Evolutionary conservation across 2,329 filamentous ascomycete species (phyloP), one percentile per base, ranked within the genome.

Genomic region (Chalara sp.): DNA sequence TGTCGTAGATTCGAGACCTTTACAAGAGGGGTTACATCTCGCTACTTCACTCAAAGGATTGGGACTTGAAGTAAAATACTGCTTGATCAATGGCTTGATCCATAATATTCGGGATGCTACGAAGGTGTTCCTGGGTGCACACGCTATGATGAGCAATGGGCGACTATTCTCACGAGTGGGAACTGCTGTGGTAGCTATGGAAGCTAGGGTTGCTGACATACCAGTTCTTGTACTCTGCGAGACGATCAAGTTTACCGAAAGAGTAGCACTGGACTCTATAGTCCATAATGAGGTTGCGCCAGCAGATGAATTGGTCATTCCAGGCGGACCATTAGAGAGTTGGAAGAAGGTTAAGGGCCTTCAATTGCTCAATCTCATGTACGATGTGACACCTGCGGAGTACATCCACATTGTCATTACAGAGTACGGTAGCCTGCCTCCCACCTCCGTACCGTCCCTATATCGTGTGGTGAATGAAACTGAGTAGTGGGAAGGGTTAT

Each of bases 131-230:
- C 75, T 99, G 1, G 91, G 90, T 10, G 90, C 91, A 5, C 91
- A 96, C 66, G 88, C 89, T 39, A 93, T 99, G 83, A 93, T 96
- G 72, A 91, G 88, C 59, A 97, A 97, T 68, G 93, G 93, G 6
- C 81, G 88, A 33, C 78, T 99, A 60, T 95, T 95, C 68, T 92
- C 87, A 5, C 83, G 90, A 21, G 83, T 89, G 7, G 93, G 93
- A 54, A 96, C 91, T 4, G 89, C 88, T 29, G 81, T 93, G 53
- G 79, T 97, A 7, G 91, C 92, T 13, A 86, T 93, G 74, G 83
- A 86, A 41, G 92, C 91, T 5, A 81, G 84, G 47, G 81, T 87
- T 51, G 76, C 83, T 21, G 84, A 86, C 52, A 80, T 91, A 37
- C 87, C 88, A 1, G 89, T 97, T 52, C 84, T 95, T 33, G 89